Evolutionary conservation across 31 red algal species (phyloP), one percentile per base, ranked within the genome.

Genomic region (Endocladia muricata): DNA sequence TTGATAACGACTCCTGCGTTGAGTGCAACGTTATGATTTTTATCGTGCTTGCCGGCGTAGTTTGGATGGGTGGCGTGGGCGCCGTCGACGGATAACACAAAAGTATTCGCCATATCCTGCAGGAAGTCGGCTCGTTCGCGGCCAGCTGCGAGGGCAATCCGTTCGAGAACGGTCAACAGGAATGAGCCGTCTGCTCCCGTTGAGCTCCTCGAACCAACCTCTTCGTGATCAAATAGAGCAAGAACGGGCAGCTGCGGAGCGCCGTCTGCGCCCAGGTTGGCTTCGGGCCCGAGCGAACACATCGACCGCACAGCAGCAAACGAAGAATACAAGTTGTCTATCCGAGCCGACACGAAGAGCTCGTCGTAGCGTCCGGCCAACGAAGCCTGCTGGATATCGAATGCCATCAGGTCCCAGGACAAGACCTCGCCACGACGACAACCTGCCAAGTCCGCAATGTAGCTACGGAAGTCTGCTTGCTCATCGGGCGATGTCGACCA

Each of bases 41-140:
- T 13, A n/a, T 52, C 47, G 47, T 52, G 47, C 47, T 52, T 52
- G 13, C n/a, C 47, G 13, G 47, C 11, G n/a, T 15, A 52, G 47
- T 52, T 52, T 52, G 47, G 47, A 52, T 52, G 47, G n/a, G n/a
- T n/a, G n/a, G 47, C 47, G n/a, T 52, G 47, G 47, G 47, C 47
- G n/a, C n/a, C n/a, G n/a, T 52, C 47, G 13, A n/a, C n/a, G n/a
- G 13, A 15, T 13, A 52, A 15, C 11, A 52, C 13, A 11, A 52
- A 15, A 15, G 47, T 15, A n/a, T 52, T 52, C n/a, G 47, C 47
- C 13, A 52, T 52, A 15, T 15, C 11, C 13, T n/a, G 47, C n/a
- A n/a, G 13, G n/a, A 15, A n/a, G n/a, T 52, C 47, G n/a, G n/a
- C n/a, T n/a, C n/a, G n/a, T n/a, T n/a, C n/a, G n/a, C n/a, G n/a